Base-by-base conservation (phyloP, 257 asterid species). In the Jacaranda copaia region DNA sequence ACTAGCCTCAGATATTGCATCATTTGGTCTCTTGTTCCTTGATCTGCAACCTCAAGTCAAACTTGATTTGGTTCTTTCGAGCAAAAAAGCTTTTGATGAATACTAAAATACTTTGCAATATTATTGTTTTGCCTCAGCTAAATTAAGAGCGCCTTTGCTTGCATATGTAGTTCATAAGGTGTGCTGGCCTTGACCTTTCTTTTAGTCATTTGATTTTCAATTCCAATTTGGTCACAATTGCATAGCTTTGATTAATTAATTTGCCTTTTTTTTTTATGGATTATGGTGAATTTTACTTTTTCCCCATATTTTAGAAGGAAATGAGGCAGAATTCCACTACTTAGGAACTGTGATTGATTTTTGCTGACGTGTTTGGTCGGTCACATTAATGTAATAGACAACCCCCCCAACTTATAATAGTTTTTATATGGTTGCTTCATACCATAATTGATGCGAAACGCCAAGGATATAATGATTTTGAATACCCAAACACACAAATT, bases 121-220 rank as follows among this genome's bases (percentile, higher is more conserved):
- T 75, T 87, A 96, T 75, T 95, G 91, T 25, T 25, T 0, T 83
- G 87, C 96, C 63, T 88, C 94, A 39, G 88, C 94, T 62, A 87
- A 89, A 80, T 81, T 96, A 70, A 88, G 87, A 81, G 92, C 96
- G 60, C 97, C 99, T 77, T 73, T 84, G 81, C 94, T 89, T 69
- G 98, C 99, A 80, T 95, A 82, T 90, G 92, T 73, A 73, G 98
- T 91, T 81, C 89, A 83, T 81, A 97, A 95, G 97, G 99, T 94
- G 72, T 76, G 81, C 19, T 70, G 70, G 66, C 57, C 32, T 68
- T 70, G 52, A 19, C 57, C 36, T 42, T 25, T 52, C 20, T 67
- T 78, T 64, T 6, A 15, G 15, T n/a, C 76, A 55, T 60, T 42
- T 46, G 9, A 42, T 77, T 65, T n/a, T 42, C 51, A 43, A 15